Conservation (phyloP, 805 yeast genomes). For the Komagataella phaffii region DNA sequence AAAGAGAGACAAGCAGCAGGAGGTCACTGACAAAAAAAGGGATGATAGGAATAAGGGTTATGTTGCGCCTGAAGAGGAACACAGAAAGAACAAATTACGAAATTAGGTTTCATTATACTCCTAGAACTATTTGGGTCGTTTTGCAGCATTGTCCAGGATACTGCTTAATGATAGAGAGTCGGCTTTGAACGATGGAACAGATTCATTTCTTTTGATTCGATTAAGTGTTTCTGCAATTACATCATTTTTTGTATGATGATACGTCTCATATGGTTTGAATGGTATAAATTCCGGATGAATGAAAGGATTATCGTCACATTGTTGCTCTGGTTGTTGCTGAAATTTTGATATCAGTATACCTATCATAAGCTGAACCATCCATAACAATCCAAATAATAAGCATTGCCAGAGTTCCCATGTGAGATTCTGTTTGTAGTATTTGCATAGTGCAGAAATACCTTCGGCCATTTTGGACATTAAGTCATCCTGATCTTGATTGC, state of each 20-base stretch:
- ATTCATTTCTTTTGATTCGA: not conserved
- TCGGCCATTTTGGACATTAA: not conserved
- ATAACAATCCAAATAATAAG: not conserved
- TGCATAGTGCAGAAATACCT: not conserved
- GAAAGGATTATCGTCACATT: not conserved
- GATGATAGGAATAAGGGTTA: constrained; percentile 66
- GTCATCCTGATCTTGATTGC: not conserved
- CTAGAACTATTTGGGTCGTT: not conserved
- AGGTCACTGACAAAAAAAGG: constrained; percentile 49
- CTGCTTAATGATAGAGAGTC: not conserved
- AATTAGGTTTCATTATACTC: constrained; percentile 3
- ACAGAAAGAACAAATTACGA: constrained; percentile 20
- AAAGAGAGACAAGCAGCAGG: constrained; percentile 69
- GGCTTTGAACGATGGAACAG: not conserved
- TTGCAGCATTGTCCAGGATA: not conserved
- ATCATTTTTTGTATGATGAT: not conserved
- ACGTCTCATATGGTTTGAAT: not conserved
- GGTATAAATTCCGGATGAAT: not conserved
- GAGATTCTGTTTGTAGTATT: not conserved
- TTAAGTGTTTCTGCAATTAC: not conserved
- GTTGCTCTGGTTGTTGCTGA: not conserved
- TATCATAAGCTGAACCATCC: not conserved
- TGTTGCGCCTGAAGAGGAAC: constrained; percentile 71
- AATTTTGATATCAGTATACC: not conserved
- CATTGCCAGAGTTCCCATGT: not conserved